Base-by-base conservation (phyloP, 352 stramenopile species). In the Phytophthora meadii region DNA sequence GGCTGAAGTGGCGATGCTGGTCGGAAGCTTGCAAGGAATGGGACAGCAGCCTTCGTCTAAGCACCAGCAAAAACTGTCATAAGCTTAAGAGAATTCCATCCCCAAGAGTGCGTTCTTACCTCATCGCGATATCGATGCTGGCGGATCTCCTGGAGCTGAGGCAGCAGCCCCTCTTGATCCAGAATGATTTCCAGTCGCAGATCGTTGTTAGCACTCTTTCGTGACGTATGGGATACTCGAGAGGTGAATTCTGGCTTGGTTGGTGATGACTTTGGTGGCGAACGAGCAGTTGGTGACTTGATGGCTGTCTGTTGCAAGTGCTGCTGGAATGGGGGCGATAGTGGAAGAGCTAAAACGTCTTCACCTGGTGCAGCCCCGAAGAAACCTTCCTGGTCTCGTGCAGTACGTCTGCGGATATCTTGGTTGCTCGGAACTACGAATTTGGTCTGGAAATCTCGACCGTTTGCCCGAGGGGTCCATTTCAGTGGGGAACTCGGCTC, bases 381-480 rank as follows among this genome's bases (percentile, higher is more conserved):
- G 58, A 87, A 89, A 2, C 81, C 76, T 55, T 89, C 70, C 65
- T 92, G 83, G 58, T 87, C 74, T n/a, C 74, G 58, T 10, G 85
- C 83, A 9, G 74, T 74, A 22, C 72, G 65, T 25, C 81, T 71
- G 12, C 81, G 80, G 28, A 89, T 27, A 42, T 94, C 85, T 49
- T 94, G 85, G 44, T 77, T 88, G 59, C 65, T 88, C 15, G 80
- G 71, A 9, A 92, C 25, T 8, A 49, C 55, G 53, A 94, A 94
- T 51, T 92, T 94, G 60, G 83, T 66, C 41, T 75, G 70, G 59
- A 94, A 94, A 53, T 94, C 83, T 3, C 66, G 65, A 12, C 66
- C 66, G 41, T 42, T 61, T 2, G 59, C 42, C 36, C 60, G 65
- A 2, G 34, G 66, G 12, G 52, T 32, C 65, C 65, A 73, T 42